Base-by-base conservation (phyloP, 441 rosid genomes). In the Erodium trifolium region DNA sequence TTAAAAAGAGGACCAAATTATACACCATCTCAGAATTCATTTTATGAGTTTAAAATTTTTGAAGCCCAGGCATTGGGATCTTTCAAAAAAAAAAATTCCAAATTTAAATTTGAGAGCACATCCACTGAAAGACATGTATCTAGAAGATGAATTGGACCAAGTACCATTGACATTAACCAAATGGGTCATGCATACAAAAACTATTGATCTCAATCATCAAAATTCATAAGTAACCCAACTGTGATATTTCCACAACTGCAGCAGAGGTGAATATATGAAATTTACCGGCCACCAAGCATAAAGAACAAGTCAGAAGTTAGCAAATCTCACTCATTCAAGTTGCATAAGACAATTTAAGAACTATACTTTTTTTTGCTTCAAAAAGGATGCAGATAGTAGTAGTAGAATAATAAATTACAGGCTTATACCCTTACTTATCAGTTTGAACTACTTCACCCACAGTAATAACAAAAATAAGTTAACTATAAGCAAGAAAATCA, bases 291-390 rank as follows among this genome's bases (percentile, higher is more conserved):
- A n/a, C 60, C 23, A 53, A 59, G 64, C 64, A 59, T 18, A 59
- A 23, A 59, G 64, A n/a, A 59, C 34, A 59, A 23, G 19, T 19
- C 64, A 59, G 31, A 59, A 59, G n/a, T 57, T 17, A 57, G 63
- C 63, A 57, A 57, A 57, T 57, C 29, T 9, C 18, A 57, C 63
- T 57, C 63, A 57, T 57, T 57, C 18, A 57, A 57, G 63, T 57
- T 57, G 63, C 6, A 57, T 57, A 53, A 53, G 19, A 37, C 43
- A 53, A 1, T 6, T 59, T 59, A 59, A 23, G 64, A 59, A 59
- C 4, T 59, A 23, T 13, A 59, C 64, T 6, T 59, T 59, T 59
- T 23, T 8, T 10, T 12, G 27, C 29, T 18, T 57, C 29, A 17
- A 59, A 59, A 19, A 59, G 31, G 64, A 59, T 23, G 27, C 12